Conservation (phyloP, 23 red algal genomes). For the Gracilaria domingensis region DNA sequence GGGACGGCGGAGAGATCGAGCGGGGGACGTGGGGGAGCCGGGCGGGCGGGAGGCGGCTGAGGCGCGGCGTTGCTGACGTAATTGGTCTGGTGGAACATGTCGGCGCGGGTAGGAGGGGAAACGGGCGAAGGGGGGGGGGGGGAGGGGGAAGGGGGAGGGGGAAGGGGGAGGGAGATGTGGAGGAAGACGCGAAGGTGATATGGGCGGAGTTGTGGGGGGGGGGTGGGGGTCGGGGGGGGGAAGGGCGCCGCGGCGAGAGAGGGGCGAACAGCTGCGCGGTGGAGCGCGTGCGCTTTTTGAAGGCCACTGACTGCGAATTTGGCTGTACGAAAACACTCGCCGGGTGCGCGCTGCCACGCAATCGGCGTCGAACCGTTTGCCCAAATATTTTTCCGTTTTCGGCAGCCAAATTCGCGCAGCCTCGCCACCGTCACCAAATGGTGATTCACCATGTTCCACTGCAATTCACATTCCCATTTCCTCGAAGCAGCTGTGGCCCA, state of each 20-base stretch:
- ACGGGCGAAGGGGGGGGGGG: not conserved
- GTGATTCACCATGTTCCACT: too few species aligned
- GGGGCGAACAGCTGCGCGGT: not conserved
- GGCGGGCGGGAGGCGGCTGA: conserved; percentile 6
- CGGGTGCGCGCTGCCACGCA: too few species aligned
- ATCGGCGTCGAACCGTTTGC: not conserved
- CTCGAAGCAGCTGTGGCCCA: too few species aligned
- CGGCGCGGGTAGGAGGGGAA: not conserved
- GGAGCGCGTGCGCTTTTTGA: too few species aligned
- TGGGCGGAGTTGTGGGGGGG: not conserved
- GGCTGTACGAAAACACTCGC: too few species aligned
- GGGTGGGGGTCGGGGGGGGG: not conserved
- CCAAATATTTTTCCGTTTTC: too few species aligned
- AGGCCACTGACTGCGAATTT: too few species aligned
- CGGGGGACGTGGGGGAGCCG: not conserved
- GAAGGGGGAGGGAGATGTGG: not conserved
- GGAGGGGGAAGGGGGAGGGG: not conserved
- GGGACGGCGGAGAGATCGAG: conserved; percentile 44
- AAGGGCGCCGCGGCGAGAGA: not conserved
- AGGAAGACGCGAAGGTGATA: not conserved
- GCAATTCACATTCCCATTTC: too few species aligned
- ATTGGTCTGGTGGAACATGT: conserved; percentile 24
- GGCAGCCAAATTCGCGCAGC: too few species aligned
- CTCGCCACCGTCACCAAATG: too few species aligned
- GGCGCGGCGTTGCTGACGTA: conserved; percentile 12